phyloP scores from a whole-genome alignment of 805 yeast species.

The Zygoascus bituminiphila region DNA sequence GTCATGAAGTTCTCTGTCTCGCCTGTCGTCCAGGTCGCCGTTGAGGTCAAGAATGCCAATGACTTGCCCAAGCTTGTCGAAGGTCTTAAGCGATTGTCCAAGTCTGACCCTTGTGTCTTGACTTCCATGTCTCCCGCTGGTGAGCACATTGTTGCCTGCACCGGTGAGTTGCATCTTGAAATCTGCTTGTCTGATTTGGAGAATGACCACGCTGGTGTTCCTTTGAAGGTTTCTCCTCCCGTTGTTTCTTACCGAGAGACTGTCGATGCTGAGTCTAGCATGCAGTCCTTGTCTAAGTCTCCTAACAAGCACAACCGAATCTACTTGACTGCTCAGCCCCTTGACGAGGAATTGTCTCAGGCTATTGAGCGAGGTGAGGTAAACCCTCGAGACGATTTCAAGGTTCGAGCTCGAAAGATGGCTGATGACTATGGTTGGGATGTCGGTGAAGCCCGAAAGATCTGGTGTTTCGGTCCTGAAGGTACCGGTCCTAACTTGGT shows the following conservation, averaged over 20 bases:
- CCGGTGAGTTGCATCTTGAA: conserved; percentile 99
- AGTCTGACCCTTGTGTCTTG: conserved; percentile 98
- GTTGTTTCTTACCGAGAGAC: conserved; percentile 99
- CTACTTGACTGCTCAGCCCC: conserved; percentile 94
- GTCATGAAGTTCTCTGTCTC: conserved; percentile 99
- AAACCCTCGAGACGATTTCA: conserved; percentile 95
- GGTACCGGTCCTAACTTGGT: conserved; percentile 98
- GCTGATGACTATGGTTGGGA: conserved; percentile 99
- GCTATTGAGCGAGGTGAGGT: conserved; percentile 93
- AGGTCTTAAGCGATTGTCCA: conserved; percentile 99
- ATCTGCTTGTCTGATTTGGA: conserved; percentile 93
- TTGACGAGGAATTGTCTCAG: conserved; percentile 82
- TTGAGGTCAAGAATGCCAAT: conserved; percentile 98
- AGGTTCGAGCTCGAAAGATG: conserved; percentile 96
- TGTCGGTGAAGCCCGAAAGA: conserved; percentile 99
- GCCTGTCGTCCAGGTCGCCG: conserved; percentile 99
- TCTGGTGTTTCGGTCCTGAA: conserved; percentile 99
- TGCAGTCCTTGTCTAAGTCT: conserved; percentile 95
- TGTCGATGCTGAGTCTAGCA: conserved; percentile 86
- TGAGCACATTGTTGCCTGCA: conserved; percentile 99
- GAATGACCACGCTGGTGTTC: conserved; percentile 99
- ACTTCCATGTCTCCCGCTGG: conserved; percentile 84
- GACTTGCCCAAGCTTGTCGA: conserved; percentile 99
- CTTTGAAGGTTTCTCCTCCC: conserved; percentile 95
- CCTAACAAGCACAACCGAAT: conserved; percentile 99